phyloP scores from a whole-genome alignment of 805 yeast genomes.

The Debaryomyces maramus region DNA sequence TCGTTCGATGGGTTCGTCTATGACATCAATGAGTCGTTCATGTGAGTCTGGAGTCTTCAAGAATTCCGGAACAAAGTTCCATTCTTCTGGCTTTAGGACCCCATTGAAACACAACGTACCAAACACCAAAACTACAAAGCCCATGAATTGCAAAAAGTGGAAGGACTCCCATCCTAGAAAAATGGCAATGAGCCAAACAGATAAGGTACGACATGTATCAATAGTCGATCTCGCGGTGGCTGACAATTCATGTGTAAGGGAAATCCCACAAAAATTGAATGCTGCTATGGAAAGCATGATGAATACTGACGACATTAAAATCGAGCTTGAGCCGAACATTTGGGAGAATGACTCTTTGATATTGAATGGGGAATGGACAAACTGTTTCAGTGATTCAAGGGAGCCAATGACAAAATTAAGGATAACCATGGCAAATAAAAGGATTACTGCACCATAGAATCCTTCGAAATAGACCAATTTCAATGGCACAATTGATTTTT shows the following conservation, averaged over 20 bases:
- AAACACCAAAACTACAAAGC: conserved; percentile 61
- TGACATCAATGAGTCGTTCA: conserved; percentile 22
- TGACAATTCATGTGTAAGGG: conserved; percentile 61
- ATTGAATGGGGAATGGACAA: conserved; percentile 55
- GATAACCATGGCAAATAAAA: conserved; percentile 45
- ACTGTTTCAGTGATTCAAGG: conserved; percentile 26
- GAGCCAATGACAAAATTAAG: conserved; percentile 44
- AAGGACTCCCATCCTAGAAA: conserved; percentile 75
- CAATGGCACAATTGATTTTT: conserved; percentile 57
- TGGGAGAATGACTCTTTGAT: conserved; percentile 49
- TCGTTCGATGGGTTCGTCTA: conserved; percentile 33
- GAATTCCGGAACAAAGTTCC: conserved; percentile 48
- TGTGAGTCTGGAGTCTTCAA: conserved; percentile 26
- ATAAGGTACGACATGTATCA: conserved; percentile 71
- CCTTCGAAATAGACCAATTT: conserved; percentile 76
- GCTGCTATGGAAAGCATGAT: conserved; percentile 72
- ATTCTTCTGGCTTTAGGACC: conserved; percentile 54
- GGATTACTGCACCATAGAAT: conserved; percentile 54
- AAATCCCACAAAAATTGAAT: conserved; percentile 73
- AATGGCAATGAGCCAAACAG: conserved; percentile 75
- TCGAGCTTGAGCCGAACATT: conserved; percentile 41
- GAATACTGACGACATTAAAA: conserved; percentile 55
- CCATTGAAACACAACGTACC: conserved; percentile 79
- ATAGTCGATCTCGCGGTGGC: conserved; percentile 81
- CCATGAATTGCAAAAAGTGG: conserved; percentile 58